Evolutionary conservation across 768 basidiomycete species (phyloP), one percentile per base, ranked within the genome.

Genomic region (Hortiboletus campestris): DNA sequence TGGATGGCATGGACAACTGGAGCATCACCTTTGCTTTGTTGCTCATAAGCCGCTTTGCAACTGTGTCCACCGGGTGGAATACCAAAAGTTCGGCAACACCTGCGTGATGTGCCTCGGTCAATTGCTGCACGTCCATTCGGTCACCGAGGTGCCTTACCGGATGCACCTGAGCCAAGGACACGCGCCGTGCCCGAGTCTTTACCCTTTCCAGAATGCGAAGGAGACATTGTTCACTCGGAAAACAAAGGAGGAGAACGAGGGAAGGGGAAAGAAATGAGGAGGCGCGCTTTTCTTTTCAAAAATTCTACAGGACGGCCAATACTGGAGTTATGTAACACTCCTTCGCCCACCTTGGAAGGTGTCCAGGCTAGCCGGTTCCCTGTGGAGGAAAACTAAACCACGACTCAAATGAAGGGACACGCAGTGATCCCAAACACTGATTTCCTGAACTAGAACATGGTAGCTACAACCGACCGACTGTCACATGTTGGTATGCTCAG

Each of bases 21-120:
- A 4, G 20, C 14, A 14, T 9, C 53, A 86, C 91, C 81, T 89
- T 90, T 58, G 80, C 78, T 78, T 94, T 94, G 83, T 98, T 97
- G 72, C 92, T 95, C 96, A 99, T 99, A 49, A 99, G 73, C 35
- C 96, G 88, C 74, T 99, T 99, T n/a, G 97, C 94, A 51, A 98
- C 86, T 2, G 97, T 99, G 75, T 99, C 94, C 22, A 94, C 91
- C 19, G 94, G 94, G 70, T 97, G 94, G 77, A 98, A 97, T 19
- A 98, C 84, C 62, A 97, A 75, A 51, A 99, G 80, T 78, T 99
- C 96, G 62, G 95, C 94, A 65, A 99, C 79, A 67, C 95, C 95
- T 96, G 59, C 17, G 53, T 16, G 7, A 13, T 8, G 34, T 1
- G 2, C 0, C 8, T 50, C 11, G 25, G 43, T 65, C 32, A 58